phyloP scores from a whole-genome alignment of 805 yeast species.

The Candida peoriensis region DNA sequence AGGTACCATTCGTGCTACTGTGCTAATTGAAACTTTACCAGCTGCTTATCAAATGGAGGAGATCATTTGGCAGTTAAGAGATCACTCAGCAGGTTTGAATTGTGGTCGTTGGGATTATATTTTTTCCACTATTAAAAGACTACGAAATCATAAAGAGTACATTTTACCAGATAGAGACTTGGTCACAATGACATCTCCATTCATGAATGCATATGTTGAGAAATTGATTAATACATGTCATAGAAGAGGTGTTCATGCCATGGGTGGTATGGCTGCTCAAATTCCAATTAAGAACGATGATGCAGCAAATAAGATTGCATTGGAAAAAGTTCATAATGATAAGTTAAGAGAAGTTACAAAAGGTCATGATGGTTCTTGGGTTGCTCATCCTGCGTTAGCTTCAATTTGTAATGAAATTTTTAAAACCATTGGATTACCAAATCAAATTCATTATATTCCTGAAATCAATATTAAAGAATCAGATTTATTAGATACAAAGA shows the following conservation, averaged over 20 bases:
- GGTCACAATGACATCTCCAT: slow-evolving; percentile 78
- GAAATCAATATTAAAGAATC: slow-evolving; percentile 41
- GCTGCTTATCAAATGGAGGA: slow-evolving; percentile 87
- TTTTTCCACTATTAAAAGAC: slow-evolving; percentile 71
- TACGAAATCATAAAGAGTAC: slow-evolving; percentile 61
- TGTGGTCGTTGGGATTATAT: slow-evolving; percentile 92
- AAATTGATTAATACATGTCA: slow-evolving; percentile 71
- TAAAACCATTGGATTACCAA: slow-evolving; percentile 76
- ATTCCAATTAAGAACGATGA: slow-evolving; percentile 75
- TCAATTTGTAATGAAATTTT: slow-evolving; percentile 69
- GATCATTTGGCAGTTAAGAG: slow-evolving; percentile 69
- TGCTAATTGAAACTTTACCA: slow-evolving; percentile 76
- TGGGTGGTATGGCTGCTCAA: slow-evolving; percentile 91
- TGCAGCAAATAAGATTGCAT: slow-evolving; percentile 56
- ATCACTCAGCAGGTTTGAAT: slow-evolving; percentile 76
- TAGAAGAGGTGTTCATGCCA: slow-evolving; percentile 75
- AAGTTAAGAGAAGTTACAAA: slow-evolving; percentile 70
- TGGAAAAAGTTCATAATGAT: slow-evolving; percentile 69
- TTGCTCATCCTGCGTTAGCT: slow-evolving; percentile 81
- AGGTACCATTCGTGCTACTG: slow-evolving; percentile 80
- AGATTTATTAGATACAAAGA: slow-evolving; percentile 61
- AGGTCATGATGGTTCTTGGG: slow-evolving; percentile 89
- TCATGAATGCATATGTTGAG: slow-evolving; percentile 75
- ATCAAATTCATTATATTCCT: slow-evolving; percentile 56
- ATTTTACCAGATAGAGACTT: slow-evolving; percentile 73